These are phyloP conservation scores for Peterozyma xylosa DNA, from an alignment of 805 yeast species.

Conservation along the genomic window DNA sequence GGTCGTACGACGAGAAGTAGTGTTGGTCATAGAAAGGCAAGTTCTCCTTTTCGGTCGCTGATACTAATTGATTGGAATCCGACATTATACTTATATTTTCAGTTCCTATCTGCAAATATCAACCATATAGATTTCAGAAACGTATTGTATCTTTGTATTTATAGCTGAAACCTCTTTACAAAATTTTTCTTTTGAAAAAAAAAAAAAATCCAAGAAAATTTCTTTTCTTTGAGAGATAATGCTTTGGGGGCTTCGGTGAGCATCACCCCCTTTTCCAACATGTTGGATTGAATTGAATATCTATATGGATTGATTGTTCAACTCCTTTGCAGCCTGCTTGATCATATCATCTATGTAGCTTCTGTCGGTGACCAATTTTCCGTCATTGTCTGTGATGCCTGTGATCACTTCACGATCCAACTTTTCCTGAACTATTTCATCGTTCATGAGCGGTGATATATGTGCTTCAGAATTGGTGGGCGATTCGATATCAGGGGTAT, in stretches of 20 bases:
- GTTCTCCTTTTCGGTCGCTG: conserved; percentile 62
- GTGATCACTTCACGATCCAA: conserved; percentile 1
- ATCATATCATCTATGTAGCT: conserved; percentile 6
- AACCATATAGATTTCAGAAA: too few species aligned
- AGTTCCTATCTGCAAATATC: too few species aligned
- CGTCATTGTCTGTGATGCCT: background rate
- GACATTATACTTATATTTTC: too few species aligned
- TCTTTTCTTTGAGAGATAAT: too few species aligned
- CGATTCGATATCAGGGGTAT: background rate
- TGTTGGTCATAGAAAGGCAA: conserved; percentile 80
- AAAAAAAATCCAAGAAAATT: too few species aligned
- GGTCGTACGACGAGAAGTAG: conserved; percentile 92
- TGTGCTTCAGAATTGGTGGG: background rate
- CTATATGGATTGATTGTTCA: background rate
- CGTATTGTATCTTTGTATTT: too few species aligned
- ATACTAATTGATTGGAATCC: conserved; percentile 11
- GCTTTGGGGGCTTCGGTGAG: too few species aligned
- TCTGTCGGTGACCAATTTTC: background rate
- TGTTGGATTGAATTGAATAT: too few species aligned
- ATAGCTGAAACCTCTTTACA: too few species aligned
- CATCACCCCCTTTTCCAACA: too few species aligned
- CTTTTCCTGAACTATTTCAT: conserved; percentile 1
- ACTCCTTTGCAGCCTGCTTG: conserved; percentile 8
- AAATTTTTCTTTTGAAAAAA: too few species aligned
- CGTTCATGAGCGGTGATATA: background rate